phyloP scores from a whole-genome alignment of 306 rosid genomes.

The Herpetospermum pedunculosum region DNA sequence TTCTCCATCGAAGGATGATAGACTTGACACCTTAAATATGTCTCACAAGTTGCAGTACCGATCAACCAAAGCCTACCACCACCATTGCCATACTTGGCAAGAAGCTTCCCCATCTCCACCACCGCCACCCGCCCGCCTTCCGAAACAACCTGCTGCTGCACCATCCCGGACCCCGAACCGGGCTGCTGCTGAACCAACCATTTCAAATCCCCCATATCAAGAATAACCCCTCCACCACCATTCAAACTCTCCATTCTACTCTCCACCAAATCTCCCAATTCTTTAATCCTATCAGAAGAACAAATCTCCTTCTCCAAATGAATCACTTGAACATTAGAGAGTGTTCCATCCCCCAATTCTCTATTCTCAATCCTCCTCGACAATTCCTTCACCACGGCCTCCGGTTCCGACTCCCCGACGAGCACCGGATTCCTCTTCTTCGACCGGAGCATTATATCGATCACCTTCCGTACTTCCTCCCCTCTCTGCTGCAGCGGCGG shows the following conservation, averaged over 20 bases:
- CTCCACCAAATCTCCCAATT: conserved; percentile 59
- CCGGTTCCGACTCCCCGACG: conserved; percentile 91
- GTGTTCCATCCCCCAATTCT: conserved; percentile 46
- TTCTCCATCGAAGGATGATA: conserved; percentile 96
- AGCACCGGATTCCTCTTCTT: conserved; percentile 82
- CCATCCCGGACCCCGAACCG: conserved; percentile 24
- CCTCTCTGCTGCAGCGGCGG: conserved; percentile 41
- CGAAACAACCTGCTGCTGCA: conserved; percentile 44
- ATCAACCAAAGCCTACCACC: conserved; percentile 60
- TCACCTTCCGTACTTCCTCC: conserved; percentile 56
- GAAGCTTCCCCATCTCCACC: conserved; percentile 60
- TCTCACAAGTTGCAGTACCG: conserved; percentile 96
- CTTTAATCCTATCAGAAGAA: conserved; percentile 48
- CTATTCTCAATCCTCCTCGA: conserved; percentile 53
- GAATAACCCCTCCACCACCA: conserved; percentile 38
- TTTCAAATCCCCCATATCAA: conserved; percentile 85
- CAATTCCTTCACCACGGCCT: conserved; percentile 56
- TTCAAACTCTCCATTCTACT: conserved; percentile 23
- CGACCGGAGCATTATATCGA: conserved; percentile 44
- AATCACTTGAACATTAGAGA: conserved; percentile 40
- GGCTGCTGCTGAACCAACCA: conserved; percentile 82
- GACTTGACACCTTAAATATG: conserved; percentile 96
- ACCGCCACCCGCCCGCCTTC: conserved; percentile 77
- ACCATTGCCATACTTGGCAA: conserved; percentile 44
- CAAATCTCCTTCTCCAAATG: conserved; percentile 65